A percentile compares a stretch with the other conserved stretches of the same genome.
Conservation (phyloP, 2,329 filamentous ascomycete species). For the Cordyceps militaris region DNA sequence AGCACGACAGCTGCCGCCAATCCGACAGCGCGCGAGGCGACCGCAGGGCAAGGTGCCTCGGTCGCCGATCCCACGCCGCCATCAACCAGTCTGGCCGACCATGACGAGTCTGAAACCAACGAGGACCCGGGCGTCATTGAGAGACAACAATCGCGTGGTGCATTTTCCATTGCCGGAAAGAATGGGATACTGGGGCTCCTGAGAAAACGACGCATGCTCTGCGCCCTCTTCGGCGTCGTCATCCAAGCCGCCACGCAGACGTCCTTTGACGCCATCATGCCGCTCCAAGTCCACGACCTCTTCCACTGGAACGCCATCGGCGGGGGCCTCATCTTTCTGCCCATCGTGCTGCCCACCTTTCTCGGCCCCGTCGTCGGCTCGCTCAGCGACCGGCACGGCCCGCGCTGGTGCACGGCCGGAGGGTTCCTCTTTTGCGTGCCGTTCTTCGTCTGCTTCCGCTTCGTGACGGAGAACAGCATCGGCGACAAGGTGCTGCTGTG, state of each 20-base stretch:
- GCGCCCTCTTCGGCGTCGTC: constrained; percentile 29
- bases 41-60: background rate
- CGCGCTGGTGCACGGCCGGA: constrained; percentile 27
- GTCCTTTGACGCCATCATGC: constrained; percentile 29
- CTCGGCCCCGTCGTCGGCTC: constrained; percentile 25
- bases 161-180: background rate
- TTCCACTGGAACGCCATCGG: constrained; percentile 29
- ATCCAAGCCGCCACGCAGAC: constrained; percentile 27
- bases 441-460: constrained; percentile 28
- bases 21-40: background rate
- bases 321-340: constrained; percentile 29
- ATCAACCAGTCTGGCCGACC: background rate
- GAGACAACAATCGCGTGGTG: background rate
- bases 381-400: constrained; percentile 27
- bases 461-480: constrained; percentile 25
- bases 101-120: background rate
- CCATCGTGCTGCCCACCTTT: constrained; percentile 25
- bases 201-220: constrained; percentile 25
- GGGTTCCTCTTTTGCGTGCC: constrained; percentile 28
- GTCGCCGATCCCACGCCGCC: background rate
- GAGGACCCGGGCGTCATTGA: background rate
- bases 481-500: constrained; percentile 26
- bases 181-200: constrained; percentile 20
- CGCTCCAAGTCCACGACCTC: constrained; percentile 22
- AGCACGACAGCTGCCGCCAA: constrained; percentile 2